Base-by-base conservation (phyloP, 495 filamentous ascomycete genomes). In the Apodospora peruviana region DNA sequence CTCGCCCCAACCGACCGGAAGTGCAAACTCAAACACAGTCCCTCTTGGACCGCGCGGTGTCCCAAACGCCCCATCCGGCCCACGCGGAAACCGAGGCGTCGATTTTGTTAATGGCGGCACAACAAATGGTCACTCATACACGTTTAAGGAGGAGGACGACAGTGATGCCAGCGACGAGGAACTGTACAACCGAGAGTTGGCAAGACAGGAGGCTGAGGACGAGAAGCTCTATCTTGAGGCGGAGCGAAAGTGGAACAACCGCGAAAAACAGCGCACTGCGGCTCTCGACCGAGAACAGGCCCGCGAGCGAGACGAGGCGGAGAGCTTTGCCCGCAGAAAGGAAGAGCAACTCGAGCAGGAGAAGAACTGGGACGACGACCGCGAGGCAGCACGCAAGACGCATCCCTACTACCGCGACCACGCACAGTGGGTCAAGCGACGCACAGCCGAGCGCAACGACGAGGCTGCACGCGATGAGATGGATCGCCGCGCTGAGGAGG, bases 391-490 rank as follows among this genome's bases (percentile, higher is more conserved):
- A 16, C 79, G 83, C 12, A 93, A 89, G 64, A 61, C 60, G 2
- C 81, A 89, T 38, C 82, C 89, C 38, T 98, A 96, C 66, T 96
- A 95, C 65, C 74, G 79, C 34, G 91, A 98, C 55, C 86, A 81
- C 23, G 84, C 81, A 47, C 73, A 81, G 44, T 98, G 90, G 90
- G 81, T 89, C 38, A 81, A 89, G 12, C 93, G 86, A 52, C 87
- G 93, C 22, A 82, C 82, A 0, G 68, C 72, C 2, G 87, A 88
- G 67, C 78, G 89, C 24, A 70, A 76, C 17, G 76, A 82, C 25
- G 94, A 98, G 68, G 74, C 75, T 10, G 77, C 78, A 18, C 70
- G 83, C 16, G 93, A 98, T 64, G 90, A 91, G 16, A 70, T 80
- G 24, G 93, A 98, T 60, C 87, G 90, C 16, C 74, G 75, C 7